Evolutionary conservation across 208 protist genomes (phyloP), one percentile per base, ranked within the genome.

Genomic region (Lotmaria passim): DNA sequence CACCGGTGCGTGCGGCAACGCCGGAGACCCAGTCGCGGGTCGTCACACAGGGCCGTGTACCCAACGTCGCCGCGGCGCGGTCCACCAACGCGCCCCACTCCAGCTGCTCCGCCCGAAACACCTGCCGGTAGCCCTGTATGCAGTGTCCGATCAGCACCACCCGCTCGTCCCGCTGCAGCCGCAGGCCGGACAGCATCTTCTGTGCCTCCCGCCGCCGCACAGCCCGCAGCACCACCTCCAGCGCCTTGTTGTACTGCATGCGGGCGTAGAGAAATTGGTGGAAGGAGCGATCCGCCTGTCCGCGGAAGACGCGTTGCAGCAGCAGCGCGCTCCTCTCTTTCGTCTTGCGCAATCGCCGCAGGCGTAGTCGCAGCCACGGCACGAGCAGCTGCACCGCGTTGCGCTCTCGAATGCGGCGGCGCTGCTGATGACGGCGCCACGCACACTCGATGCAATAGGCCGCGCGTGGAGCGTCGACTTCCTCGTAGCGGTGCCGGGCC

Each of bases 281-380:
- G 56, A 88, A 74, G 19, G 81, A 75, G 56, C 85, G 84, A 1
- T 82, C 83, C 19, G 34, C 79, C 69, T 86, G 73, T 3, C 79
- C 83, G 23, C 83, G 73, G 67, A 91, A 85, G 46, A 92, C 73
- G 34, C 86, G 86, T 59, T 93, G 90, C n/a, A 95, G 70, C 15
- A 93, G 66, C 59, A 69, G 69, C 46, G 78, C 86, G 46, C 76
- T 79, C 26, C n/a, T 55, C 52, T 83, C 77, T 55, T 87, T 87
- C 14, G 53, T 63, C n/a, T 56, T 69, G 3, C 65, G 77, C 74
- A 83, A 73, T 14, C 78, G 70, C 24, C 30, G 19, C 52, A 91
- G 59, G 38, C 77, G 69, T 28, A 69, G 55, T 4, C 77, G 84
- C 48, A 88, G 34, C 72, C 88, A 91, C 34, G 79, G 75, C 55